These are phyloP conservation scores for Dalbergia cultrata DNA, from an alignment of 306 rosid species.

Conservation along the genomic window DNA sequence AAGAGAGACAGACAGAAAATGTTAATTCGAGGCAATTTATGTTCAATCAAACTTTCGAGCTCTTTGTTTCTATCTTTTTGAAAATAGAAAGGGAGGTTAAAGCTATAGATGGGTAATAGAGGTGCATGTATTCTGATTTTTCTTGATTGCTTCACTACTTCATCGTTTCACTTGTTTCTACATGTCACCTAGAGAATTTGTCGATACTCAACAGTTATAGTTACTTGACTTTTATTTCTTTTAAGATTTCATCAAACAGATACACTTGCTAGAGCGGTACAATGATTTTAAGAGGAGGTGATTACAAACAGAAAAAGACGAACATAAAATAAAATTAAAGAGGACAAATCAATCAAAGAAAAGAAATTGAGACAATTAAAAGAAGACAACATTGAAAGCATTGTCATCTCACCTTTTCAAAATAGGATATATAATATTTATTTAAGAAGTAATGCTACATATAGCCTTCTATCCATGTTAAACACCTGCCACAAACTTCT, in stretches of 20 bases:
- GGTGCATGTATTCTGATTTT: neutral
- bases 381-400: conserved; percentile 2
- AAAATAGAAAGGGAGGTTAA: neutral
- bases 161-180: neutral
- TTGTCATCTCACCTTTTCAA: neutral
- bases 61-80: neutral
- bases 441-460: neutral
- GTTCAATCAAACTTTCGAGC: neutral
- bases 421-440: neutral
- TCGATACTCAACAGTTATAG: neutral
- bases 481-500: neutral
- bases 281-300: neutral
- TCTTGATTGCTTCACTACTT: neutral
- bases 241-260: neutral
- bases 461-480: no score
- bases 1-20: neutral
- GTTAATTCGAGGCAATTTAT: neutral
- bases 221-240: neutral
- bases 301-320: no score
- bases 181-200: neutral
- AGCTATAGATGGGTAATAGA: neutral
- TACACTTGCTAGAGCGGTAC: neutral
- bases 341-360: no score
- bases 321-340: no score
- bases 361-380: neutral